These are phyloP conservation scores for Phytopythium helicoides DNA, from an alignment of 352 stramenopile genomes.

Conservation along the genomic window DNA sequence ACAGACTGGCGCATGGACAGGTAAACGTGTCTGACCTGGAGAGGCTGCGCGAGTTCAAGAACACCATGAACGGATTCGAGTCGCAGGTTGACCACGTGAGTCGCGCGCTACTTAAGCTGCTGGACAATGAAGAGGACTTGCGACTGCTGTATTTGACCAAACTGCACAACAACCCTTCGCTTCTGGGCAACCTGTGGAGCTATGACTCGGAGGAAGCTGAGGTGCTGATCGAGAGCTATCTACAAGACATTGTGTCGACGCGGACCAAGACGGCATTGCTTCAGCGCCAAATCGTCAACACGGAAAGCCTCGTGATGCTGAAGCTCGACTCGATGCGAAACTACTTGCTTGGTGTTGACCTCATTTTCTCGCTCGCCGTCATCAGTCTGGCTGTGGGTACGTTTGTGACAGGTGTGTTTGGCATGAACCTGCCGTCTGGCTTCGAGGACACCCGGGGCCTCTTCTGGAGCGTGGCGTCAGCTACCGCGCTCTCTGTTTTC, in stretches of 20 bases:
- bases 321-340: constrained; percentile 71
- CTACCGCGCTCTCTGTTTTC: constrained; percentile 38
- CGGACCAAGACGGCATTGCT: constrained; percentile 63
- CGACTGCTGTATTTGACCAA: constrained; percentile 58
- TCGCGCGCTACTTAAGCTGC: constrained; percentile 56
- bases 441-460: constrained; percentile 40
- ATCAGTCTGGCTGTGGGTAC: constrained; percentile 55
- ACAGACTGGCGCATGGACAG: constrained; percentile 43
- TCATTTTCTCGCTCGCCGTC: constrained; percentile 54
- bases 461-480: constrained; percentile 55
- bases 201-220: constrained; percentile 65
- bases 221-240: constrained; percentile 52
- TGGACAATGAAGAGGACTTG: constrained; percentile 75
- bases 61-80: constrained; percentile 75
- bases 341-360: constrained; percentile 50
- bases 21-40: constrained; percentile 49
- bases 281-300: constrained; percentile 69
- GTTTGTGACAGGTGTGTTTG: constrained; percentile 56
- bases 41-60: constrained; percentile 65
- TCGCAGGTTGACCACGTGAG: constrained; percentile 57
- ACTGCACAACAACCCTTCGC: constrained; percentile 32
- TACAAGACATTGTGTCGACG: constrained; percentile 65
- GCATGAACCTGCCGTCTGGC: constrained; percentile 71
- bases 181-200: constrained; percentile 29
- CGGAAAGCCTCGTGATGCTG: constrained; percentile 68